Base-by-base conservation (phyloP, 305 asterid species). In the Caryopteris hybrid region DNA sequence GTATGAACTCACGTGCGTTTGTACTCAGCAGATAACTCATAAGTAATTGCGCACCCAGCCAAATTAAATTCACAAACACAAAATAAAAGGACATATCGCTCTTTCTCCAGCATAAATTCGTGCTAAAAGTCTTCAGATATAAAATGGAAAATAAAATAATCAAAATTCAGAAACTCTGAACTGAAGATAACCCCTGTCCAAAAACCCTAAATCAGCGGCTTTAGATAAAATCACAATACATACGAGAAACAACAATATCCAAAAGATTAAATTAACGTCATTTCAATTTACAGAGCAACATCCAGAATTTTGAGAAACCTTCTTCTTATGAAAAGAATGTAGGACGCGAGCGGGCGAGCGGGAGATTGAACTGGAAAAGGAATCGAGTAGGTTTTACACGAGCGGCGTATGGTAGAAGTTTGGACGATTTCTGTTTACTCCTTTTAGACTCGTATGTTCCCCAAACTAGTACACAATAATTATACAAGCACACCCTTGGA, bases 161-260 rank as follows among this genome's bases (percentile, higher is more conserved):
- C 16, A 18, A 58, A 47, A 61, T 10, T 13, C 9, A 31, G n/a
- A 21, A 9, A 47, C 16, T 25, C 31, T n/a, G n/a, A n/a, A n/a
- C 3, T 10, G 39, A 53, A 22, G 58, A 54, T 47, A 27, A 29
- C 6, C n/a, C 29, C 46, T 17, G 13, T 9, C 7, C 5, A 20
- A 17, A 64, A 70, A 56, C 76, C 72, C 76, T 75, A 75, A 56
- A 42, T 45, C 70, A 53, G 59, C 31, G 8, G 61, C 2, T 41
- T 27, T 45, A 61, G 48, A 14, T 25, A n/a, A n/a, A 34, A 27
- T 21, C 29, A 22, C 65, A 60, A 36, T 39, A 72, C 54, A 58
- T 9, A n/a, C 8, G 47, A 41, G 54, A 39, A 29, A 53, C 38
- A 66, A 14, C 54, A 10, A 21, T 20, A 6, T 2, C 69, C 34